Evolutionary conservation across 2,329 filamentous ascomycete species (phyloP), one percentile per base, ranked within the genome.

Genomic region (Metarhizium rileyi): DNA sequence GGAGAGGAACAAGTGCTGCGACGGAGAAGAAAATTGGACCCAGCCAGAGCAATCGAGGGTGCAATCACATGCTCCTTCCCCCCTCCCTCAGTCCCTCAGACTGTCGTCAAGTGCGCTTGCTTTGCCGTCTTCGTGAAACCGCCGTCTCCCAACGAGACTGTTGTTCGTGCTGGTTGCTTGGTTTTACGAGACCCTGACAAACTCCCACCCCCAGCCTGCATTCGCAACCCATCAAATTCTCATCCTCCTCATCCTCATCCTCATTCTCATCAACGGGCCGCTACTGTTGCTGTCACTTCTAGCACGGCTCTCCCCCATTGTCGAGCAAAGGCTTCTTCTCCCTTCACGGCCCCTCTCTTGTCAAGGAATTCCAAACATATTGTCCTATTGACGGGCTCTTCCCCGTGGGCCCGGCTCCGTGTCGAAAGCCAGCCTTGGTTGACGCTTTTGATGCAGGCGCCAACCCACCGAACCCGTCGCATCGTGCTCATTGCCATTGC

Each of bases 1-100:
- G 10, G 33, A 16, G 6, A 36, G 10, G 14, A 16, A 36, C 6
- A 36, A 14, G 8, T 36, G 33, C 33, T 36, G 33, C 33, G 33
- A 36, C 33, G 33, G 33, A 36, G 9, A 5, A n/a, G 33, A 36
- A 14, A 14, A 43, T 70, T 71, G 65, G 70, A 70, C 58, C 64
- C n/a, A n/a, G n/a, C n/a, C n/a, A n/a, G n/a, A n/a, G n/a, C n/a
- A n/a, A n/a, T n/a, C n/a, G n/a, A n/a, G n/a, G n/a, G n/a, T n/a
- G 66, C 54, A 68, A 68, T 73, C 72, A 73, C 70, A 73, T 74
- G 71, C 65, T 70, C 57, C 59, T 42, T 55, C 58, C 65, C 70
- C 57, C 59, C 44, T 54, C 58, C 54, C 52, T 48, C 54, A 51
- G n/a, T n/a, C n/a, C n/a, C 50, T 53, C 46, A 35, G 46, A 38